Percentiles rank a stretch among this genome's conserved stretches.
Conservation (phyloP, 2,329 filamentous ascomycete genomes). For the Pseudogymnoascus sp. region DNA sequence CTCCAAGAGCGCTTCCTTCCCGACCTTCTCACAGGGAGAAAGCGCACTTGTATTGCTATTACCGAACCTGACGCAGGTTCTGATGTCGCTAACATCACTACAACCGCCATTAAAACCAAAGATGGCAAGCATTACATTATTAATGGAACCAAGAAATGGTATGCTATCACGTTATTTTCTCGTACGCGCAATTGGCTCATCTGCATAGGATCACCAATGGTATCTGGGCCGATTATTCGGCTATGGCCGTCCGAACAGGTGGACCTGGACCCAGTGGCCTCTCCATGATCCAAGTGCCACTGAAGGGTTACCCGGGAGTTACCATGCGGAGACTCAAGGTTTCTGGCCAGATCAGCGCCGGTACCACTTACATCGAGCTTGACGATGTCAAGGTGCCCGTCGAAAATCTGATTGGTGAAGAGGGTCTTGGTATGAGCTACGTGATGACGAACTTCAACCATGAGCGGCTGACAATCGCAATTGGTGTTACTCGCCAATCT, state of each 20-base stretch:
- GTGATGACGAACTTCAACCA: conserved; percentile 78
- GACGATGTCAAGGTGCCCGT: conserved; percentile 66
- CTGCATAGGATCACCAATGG: conserved; percentile 52
- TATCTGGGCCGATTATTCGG: conserved; percentile 58
- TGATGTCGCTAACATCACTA: conserved; percentile 66
- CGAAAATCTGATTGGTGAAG: conserved; percentile 59
- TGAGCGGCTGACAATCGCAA: conserved; percentile 59
- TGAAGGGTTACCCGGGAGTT: conserved; percentile 60
- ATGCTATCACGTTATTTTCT: background rate
- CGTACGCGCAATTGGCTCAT: background rate
- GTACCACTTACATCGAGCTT: conserved; percentile 68
- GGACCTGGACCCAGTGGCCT: conserved; percentile 52
- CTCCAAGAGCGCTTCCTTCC: conserved; percentile 49
- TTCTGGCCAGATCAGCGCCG: conserved; percentile 53
- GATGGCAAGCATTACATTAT: conserved; percentile 62
- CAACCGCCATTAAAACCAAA: conserved; percentile 51
- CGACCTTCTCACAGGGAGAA: conserved; percentile 57
- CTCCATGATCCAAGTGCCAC: conserved; percentile 59
- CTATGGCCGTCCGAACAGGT: conserved; percentile 67
- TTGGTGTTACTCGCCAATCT: conserved; percentile 54
- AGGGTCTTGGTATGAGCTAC: conserved; percentile 65
- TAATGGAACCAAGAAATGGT: conserved; percentile 72
- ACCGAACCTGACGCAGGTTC: conserved; percentile 68
- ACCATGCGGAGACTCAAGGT: conserved; percentile 61
- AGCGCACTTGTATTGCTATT: conserved; percentile 66